These are phyloP conservation scores for Linaria vulgaris DNA, from an alignment of 257 asterid species.

Conservation along the genomic window DNA sequence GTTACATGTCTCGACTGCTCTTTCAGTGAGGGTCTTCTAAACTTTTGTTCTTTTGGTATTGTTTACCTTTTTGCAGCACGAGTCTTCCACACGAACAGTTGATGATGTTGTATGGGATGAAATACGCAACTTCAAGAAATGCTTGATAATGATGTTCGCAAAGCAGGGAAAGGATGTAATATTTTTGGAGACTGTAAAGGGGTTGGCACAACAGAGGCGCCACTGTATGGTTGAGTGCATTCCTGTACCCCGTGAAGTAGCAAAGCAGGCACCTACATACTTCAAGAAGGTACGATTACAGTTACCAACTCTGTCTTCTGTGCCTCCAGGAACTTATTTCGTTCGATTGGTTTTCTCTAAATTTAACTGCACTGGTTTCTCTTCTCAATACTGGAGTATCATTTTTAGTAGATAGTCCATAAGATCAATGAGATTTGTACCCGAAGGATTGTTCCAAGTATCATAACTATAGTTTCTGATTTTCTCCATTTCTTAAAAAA, in stretches of 20 bases:
- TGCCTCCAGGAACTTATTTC: neutral
- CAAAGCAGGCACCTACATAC: slow-evolving; percentile 88
- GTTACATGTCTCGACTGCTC: too few relatives aligned
- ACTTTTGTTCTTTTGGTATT: slow-evolving; percentile 14
- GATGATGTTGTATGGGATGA: slow-evolving; percentile 94
- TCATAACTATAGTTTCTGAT: too few relatives aligned
- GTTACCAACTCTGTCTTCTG: neutral
- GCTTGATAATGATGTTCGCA: slow-evolving; percentile 90
- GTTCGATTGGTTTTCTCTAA: neutral
- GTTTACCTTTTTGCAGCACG: slow-evolving; percentile 67
- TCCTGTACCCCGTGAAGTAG: slow-evolving; percentile 74
- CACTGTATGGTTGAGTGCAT: slow-evolving; percentile 93
- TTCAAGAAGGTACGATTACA: slow-evolving; percentile 71
- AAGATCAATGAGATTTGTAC: too few relatives aligned
- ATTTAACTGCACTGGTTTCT: too few relatives aligned
- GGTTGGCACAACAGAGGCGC: slow-evolving; percentile 70
- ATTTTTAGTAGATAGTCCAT: too few relatives aligned
- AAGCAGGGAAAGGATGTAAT: slow-evolving; percentile 80
- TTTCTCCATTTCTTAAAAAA: too few relatives aligned
- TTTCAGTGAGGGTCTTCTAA: too few relatives aligned
- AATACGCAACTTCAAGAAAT: slow-evolving; percentile 92
- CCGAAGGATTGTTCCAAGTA: too few relatives aligned
- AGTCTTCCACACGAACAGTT: slow-evolving; percentile 72
- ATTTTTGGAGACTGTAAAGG: slow-evolving; percentile 88
- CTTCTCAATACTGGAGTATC: too few relatives aligned